Percentiles rank a stretch among this genome's conserved stretches.
phyloP scores from a whole-genome alignment of 169 alveolate genomes.

The Plasmodium sp. region DNA sequence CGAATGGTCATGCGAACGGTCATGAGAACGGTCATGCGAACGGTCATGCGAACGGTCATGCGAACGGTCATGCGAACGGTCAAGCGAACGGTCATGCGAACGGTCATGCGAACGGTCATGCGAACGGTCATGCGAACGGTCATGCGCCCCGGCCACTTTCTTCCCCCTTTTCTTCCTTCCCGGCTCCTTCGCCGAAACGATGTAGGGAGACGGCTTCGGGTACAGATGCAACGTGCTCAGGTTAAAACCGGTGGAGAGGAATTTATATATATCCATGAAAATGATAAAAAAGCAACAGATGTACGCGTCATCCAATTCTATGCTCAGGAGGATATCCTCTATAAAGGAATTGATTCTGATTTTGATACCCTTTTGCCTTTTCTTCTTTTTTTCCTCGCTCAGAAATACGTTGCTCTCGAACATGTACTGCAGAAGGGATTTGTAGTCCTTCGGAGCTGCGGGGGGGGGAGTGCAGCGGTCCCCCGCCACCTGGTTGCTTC shows the following conservation, averaged over 20 bases:
- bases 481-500: not conserved
- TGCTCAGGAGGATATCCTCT: slow-evolving; percentile 55
- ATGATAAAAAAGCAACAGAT: slow-evolving; percentile 64
- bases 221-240: slow-evolving; percentile 71
- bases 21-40: not conserved
- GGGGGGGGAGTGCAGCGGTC: not conserved
- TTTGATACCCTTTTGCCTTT: slow-evolving; percentile 72
- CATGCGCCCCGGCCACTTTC: not conserved
- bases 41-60: not conserved
- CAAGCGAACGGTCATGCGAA: not conserved
- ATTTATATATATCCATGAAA: slow-evolving; percentile 67
- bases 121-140: not conserved
- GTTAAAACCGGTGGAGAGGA: slow-evolving; percentile 50
- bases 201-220: slow-evolving; percentile 76
- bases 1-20: not conserved
- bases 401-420: slow-evolving; percentile 68
- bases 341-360: slow-evolving; percentile 69
- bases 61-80: not conserved
- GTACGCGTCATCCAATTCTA: slow-evolving; percentile 74
- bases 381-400: slow-evolving; percentile 57
- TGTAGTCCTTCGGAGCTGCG: slow-evolving; percentile 10
- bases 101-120: not conserved
- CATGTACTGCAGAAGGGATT: slow-evolving; percentile 34
- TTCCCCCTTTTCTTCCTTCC: slow-evolving; percentile 8
- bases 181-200: slow-evolving; percentile 29